These are phyloP conservation scores for Gracilaria domingensis DNA, from an alignment of 23 red algal genomes.

Conservation along the genomic window DNA sequence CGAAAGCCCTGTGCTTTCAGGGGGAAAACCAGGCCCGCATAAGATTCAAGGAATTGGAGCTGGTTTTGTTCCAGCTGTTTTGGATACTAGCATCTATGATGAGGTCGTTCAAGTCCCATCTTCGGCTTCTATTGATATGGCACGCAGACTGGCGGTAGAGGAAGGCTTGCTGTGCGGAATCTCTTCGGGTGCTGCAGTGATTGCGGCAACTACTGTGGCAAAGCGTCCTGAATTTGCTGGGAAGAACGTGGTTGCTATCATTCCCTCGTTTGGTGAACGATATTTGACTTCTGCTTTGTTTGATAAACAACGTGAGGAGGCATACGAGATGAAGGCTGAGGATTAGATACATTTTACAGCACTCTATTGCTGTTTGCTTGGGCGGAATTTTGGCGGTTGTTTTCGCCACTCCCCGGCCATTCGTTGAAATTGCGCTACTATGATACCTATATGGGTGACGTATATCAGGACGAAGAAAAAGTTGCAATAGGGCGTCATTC, in stretches of 20 bases:
- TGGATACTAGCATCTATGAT: conserved; percentile 94
- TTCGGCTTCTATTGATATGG: conserved; percentile 83
- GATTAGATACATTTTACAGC: neutral
- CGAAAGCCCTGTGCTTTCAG: conserved; percentile 89
- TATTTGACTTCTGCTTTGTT: conserved; percentile 95
- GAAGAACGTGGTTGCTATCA: conserved; percentile 90
- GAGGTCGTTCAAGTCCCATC: conserved; percentile 85
- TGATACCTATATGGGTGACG: conserved; percentile 20
- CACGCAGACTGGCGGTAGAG: conserved; percentile 85
- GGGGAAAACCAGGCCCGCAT: conserved; percentile 92
- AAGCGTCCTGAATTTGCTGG: conserved; percentile 88
- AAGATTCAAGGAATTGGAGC: conserved; percentile 99
- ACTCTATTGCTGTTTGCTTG: neutral
- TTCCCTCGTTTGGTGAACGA: conserved; percentile 93
- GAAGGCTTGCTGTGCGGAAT: conserved; percentile 93
- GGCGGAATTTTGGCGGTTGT: conserved; percentile 20
- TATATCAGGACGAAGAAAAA: conserved; percentile 68
- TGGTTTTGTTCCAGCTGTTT: conserved; percentile 89
- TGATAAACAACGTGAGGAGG: conserved; percentile 92
- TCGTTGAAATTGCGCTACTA: neutral
- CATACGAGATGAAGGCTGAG: conserved; percentile 91
- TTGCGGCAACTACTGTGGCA: conserved; percentile 80
- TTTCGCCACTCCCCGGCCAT: neutral
- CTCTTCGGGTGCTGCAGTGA: conserved; percentile 88
- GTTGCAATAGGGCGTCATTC: conserved; percentile 44